Percentiles rank a stretch among this genome's conserved stretches.
Evolutionary conservation across 1,284 basidiomycete genomes (phyloP).

Genomic region (Sporisorium sorghi): DNA sequence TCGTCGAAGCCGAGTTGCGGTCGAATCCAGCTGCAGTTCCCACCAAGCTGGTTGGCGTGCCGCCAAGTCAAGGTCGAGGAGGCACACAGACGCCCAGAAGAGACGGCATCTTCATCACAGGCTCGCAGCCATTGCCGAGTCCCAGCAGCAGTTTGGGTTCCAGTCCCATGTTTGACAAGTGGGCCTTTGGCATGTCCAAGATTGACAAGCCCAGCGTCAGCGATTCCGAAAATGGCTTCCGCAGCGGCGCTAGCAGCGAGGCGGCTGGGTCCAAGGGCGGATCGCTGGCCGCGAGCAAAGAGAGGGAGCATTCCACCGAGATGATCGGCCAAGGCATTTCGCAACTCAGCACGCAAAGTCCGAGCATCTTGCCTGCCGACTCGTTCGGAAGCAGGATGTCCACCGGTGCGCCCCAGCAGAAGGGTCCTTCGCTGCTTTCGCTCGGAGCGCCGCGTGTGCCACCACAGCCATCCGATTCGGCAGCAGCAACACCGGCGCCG

Average conservation of each 20-base stretch:
- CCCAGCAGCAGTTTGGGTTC: conserved; percentile 80
- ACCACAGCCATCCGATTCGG: conserved; percentile 21
- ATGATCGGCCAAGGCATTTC: conserved; percentile 74
- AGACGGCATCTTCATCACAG: conserved; percentile 89
- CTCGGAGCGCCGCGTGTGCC: conserved; percentile 71
- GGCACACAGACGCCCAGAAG: conserved; percentile 95
- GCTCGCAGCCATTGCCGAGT: conserved; percentile 88
- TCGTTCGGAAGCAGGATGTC: conserved; percentile 74
- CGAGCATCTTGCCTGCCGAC: conserved; percentile 63
- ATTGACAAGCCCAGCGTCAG: conserved; percentile 65
- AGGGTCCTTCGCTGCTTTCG: conserved; percentile 83
- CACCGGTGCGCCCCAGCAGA: conserved; percentile 69
- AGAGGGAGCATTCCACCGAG: conserved; percentile 73
- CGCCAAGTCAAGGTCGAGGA: conserved; percentile 92
- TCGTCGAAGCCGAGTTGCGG: conserved; percentile 87
- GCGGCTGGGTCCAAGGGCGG: conserved; percentile 49
- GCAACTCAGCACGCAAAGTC: conserved; percentile 76
- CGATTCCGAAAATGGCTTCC: conserved; percentile 52
- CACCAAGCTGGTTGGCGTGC: conserved; percentile 89
- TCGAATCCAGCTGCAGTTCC: conserved; percentile 75
- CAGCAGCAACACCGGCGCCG: conserved; percentile 14
- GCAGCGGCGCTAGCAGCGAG: conserved; percentile 53
- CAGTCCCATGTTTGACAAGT: conserved; percentile 86
- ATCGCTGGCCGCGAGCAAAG: conserved; percentile 45
- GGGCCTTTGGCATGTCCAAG: conserved; percentile 89